These are phyloP conservation scores for Aureobasidium sp. DNA, from an alignment of 2,329 filamentous ascomycete species.

Conservation along the genomic window DNA sequence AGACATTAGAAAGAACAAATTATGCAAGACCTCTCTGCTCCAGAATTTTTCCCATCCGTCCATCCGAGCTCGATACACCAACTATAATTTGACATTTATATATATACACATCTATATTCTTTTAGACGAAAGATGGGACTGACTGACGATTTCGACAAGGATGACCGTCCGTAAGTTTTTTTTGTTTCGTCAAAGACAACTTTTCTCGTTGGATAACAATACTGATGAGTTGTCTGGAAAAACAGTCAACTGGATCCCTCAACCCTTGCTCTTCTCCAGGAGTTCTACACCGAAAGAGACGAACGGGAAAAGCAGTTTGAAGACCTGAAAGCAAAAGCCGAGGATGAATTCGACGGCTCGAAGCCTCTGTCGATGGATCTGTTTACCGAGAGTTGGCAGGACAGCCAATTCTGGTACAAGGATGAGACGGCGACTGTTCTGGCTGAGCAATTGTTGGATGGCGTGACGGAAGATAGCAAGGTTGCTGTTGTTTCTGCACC, in stretches of 20 bases:
- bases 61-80: not conserved
- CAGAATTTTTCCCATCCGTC: not conserved
- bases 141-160: slow-evolving; percentile 13
- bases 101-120: not conserved
- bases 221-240: not conserved
- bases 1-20: too few species aligned
- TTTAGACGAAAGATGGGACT: not conserved
- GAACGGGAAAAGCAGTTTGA: slow-evolving; percentile 57
- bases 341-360: slow-evolving; percentile 39
- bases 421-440: slow-evolving; percentile 59
- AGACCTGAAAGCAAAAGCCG: slow-evolving; percentile 53
- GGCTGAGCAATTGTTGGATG: slow-evolving; percentile 57
- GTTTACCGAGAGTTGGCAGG: slow-evolving; percentile 75
- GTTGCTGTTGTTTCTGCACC: slow-evolving; percentile 67
- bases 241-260: slow-evolving; percentile 54
- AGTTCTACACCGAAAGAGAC: slow-evolving; percentile 67
- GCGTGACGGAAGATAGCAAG: slow-evolving; percentile 45
- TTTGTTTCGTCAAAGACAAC: not conserved
- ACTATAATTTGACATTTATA: not conserved
- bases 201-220: not conserved
- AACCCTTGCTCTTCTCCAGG: slow-evolving; percentile 59
- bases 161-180: slow-evolving; percentile 15
- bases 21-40: too few species aligned
- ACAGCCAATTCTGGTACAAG: slow-evolving; percentile 71
- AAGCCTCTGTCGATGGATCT: slow-evolving; percentile 52